Percentiles rank a stretch among this genome's conserved stretches.
These are phyloP conservation scores for Podospora pseudopauciseta DNA, from an alignment of 495 filamentous ascomycete genomes.

Conservation along the genomic window DNA sequence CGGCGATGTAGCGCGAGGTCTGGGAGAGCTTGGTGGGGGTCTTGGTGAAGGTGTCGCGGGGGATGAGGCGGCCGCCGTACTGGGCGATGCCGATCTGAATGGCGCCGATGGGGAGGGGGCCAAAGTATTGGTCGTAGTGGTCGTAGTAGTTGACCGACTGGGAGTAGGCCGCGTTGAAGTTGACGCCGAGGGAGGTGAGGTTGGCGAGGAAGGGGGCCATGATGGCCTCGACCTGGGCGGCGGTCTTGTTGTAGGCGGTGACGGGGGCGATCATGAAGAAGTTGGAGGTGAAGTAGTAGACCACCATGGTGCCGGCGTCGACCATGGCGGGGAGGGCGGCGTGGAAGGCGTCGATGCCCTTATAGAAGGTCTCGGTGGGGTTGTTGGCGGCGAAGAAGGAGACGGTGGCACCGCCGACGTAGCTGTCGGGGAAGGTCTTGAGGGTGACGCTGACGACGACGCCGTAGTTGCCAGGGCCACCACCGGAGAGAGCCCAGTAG, in stretches of 20 bases:
- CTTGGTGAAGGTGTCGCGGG: slow-evolving; percentile 45
- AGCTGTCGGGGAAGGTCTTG: slow-evolving; percentile 39
- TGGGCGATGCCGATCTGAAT: slow-evolving; percentile 48
- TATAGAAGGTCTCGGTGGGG: slow-evolving; percentile 43
- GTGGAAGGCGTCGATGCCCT: slow-evolving; percentile 31
- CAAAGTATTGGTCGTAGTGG: slow-evolving; percentile 45
- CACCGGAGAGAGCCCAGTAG: slow-evolving; percentile 60
- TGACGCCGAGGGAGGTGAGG: slow-evolving; percentile 34
- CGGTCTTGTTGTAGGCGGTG: slow-evolving; percentile 38
- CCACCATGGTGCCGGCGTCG: slow-evolving; percentile 31
- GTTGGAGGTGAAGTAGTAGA: slow-evolving; percentile 48
- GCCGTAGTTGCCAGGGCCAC: slow-evolving; percentile 51
- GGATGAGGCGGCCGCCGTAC: slow-evolving; percentile 60
- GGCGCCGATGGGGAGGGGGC: slow-evolving; percentile 37
- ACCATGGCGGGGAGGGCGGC: slow-evolving; percentile 25
- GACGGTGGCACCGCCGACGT: slow-evolving; percentile 33
- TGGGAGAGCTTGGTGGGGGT: slow-evolving; percentile 34
- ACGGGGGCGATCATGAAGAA: slow-evolving; percentile 46
- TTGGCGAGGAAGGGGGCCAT: slow-evolving; percentile 34
- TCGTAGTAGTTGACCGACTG: slow-evolving; percentile 45
- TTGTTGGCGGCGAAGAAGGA: slow-evolving; percentile 30
- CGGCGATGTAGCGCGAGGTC: slow-evolving; percentile 37
- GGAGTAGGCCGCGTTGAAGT: slow-evolving; percentile 19
- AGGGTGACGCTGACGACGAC: slow-evolving; percentile 44
- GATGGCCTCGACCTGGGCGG: slow-evolving; percentile 31